Base-by-base conservation (phyloP, 768 basidiomycete genomes). In the Phlegmacium glaucopus region DNA sequence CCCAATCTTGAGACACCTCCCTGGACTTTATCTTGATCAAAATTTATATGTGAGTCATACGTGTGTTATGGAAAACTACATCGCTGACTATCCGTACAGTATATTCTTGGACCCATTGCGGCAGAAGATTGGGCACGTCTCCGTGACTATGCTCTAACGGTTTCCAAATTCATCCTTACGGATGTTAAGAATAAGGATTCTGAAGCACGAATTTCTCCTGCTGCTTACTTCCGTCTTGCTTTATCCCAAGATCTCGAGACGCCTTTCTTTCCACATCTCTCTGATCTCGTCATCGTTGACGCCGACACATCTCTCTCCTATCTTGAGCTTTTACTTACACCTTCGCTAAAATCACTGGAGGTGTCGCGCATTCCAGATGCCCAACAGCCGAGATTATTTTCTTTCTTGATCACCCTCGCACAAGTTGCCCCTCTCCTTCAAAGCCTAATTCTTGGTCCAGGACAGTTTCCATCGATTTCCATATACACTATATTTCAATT, bases 401-500 rank as follows among this genome's bases (percentile, higher is more conserved):
- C 30, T 8, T 32, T 32, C 30, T 32, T 32, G 30, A 32, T 13
- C 9, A 32, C 13, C 9, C 30, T 32, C 30, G 30, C 28, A 34
- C 18, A 38, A 6, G 29, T 9, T 9, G 12, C 47, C 44, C 26
- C 26, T 67, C 5, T 56, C 56, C 50, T 65, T 84, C 72, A 35
- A 87, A 77, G 26, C 80, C 72, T 7, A 88, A 72, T 2, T 68
- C 61, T 42, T 72, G 71, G 34, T 68, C 67, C 32, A 68, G 69
- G 28, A 70, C 51, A 22, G 62, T 26, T 22, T 85, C 73, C 83
- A 84, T 87, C 4, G 85, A 75, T 77, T 83, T 85, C 1, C 85
- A 85, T 52, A 22, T 2, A 25, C 15, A 16, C 37, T 5, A 18
- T n/a, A 15, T 35, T 42, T 18, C 39, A 12, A n/a, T 54, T 51